These are phyloP conservation scores for Arthrobotrys sphaeroides DNA, from an alignment of 2,329 filamentous ascomycete species.

Conservation along the genomic window DNA sequence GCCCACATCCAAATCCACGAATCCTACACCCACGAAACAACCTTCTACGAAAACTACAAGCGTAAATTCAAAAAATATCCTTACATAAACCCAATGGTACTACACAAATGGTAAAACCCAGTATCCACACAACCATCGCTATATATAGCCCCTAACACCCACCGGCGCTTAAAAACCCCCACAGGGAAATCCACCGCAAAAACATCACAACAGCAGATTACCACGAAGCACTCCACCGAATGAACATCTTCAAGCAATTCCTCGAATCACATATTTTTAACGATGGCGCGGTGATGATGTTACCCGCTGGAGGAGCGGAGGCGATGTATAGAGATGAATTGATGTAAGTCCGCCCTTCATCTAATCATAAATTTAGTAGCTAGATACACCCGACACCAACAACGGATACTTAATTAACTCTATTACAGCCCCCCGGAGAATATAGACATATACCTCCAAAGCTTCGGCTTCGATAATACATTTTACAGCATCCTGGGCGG, in stretches of 20 bases:
- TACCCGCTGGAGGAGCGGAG: slow-evolving; percentile 21
- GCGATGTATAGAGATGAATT: slow-evolving; percentile 26
- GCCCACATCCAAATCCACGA: slow-evolving; percentile 45
- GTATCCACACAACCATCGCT: background rate
- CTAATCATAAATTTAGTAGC: no score
- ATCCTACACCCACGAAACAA: slow-evolving; percentile 23
- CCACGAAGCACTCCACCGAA: slow-evolving; percentile 18
- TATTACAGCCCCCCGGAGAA: slow-evolving; percentile 26
- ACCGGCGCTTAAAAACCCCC: background rate
- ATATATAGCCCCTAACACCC: background rate
- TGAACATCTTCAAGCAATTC: slow-evolving; percentile 19
- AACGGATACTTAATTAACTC: no score
- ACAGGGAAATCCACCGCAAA: slow-evolving; percentile 20
- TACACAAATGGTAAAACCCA: slow-evolving; percentile 29
- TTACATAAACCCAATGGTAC: slow-evolving; percentile 40
- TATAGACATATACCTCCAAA: slow-evolving; percentile 33
- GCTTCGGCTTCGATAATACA: slow-evolving; percentile 46
- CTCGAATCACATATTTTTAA: slow-evolving; percentile 26
- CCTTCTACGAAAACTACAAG: slow-evolving; percentile 22
- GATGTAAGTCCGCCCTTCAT: slow-evolving; percentile 30
- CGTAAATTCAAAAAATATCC: slow-evolving; percentile 24
- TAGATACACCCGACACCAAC: no score
- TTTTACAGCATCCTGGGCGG: slow-evolving; percentile 46
- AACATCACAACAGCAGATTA: slow-evolving; percentile 24
- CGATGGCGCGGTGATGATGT: slow-evolving; percentile 21